Conservation (phyloP, 2,329 filamentous ascomycete genomes). For the Ascosphaera apis region DNA sequence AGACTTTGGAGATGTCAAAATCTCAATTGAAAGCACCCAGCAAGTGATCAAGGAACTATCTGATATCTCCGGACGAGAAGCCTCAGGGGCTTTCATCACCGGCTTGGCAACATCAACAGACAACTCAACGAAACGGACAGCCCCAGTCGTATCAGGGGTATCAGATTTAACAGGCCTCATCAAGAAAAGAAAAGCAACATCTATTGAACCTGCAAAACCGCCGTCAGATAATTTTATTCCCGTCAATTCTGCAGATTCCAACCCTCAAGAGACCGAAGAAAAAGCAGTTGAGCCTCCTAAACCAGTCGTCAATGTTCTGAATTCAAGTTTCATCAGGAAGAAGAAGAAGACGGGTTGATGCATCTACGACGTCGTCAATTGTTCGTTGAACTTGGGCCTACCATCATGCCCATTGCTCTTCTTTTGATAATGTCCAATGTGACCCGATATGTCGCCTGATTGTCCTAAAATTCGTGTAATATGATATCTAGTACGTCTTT, state of each 20-base stretch:
- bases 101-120: no score
- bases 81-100: no score
- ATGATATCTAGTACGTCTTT: no score
- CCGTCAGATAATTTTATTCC: constrained; percentile 3
- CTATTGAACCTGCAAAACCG: constrained; percentile 3
- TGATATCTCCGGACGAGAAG: no score
- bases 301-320: constrained; percentile 16
- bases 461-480: no score
- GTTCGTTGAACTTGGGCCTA: no score
- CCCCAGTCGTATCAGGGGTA: neutral
- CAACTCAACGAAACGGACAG: neutral
- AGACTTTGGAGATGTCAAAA: neutral
- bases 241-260: constrained; percentile 4
- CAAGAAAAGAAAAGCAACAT: neutral
- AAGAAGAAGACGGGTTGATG: constrained; percentile 22
- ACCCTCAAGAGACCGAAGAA: constrained; percentile 4
- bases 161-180: neutral
- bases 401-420: no score
- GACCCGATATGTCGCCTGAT: no score
- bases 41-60: neutral
- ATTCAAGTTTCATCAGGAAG: constrained; percentile 16
- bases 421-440: no score
- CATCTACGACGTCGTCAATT: no score
- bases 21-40: neutral
- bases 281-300: constrained; percentile 3